Percentiles rank a stretch among this genome's conserved stretches.
Conservation (phyloP, 2,329 filamentous ascomycete genomes). For the Pestalotiopsis sp. region DNA sequence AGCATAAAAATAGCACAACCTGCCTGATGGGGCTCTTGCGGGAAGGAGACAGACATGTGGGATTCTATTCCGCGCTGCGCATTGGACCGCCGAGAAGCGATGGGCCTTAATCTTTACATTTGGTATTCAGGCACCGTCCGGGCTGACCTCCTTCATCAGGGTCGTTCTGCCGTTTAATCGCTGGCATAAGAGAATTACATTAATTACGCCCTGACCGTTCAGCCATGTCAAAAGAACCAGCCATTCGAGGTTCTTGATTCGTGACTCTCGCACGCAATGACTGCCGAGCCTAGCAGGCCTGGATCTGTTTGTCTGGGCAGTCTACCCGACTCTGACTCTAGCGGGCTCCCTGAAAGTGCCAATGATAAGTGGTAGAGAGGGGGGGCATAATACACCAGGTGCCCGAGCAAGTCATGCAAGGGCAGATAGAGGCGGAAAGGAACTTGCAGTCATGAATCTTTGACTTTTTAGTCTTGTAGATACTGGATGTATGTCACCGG, state of each 20-base stretch:
- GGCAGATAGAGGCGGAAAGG: neutral
- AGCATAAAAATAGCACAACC: conserved; percentile 1
- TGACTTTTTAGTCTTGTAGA: neutral
- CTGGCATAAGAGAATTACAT: neutral
- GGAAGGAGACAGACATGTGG: neutral
- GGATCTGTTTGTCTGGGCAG: neutral
- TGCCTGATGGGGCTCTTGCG: neutral
- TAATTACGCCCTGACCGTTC: neutral
- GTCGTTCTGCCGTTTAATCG: neutral
- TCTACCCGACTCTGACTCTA: neutral
- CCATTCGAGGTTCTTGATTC: neutral
- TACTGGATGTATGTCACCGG: neutral
- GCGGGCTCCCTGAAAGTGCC: neutral
- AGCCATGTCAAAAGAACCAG: neutral
- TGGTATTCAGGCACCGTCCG: neutral
- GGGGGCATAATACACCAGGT: neutral
- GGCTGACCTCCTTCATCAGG: neutral
- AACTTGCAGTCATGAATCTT: neutral
- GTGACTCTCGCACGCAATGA: neutral
- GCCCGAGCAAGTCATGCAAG: neutral
- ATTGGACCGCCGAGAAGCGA: neutral
- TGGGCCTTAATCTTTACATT: neutral
- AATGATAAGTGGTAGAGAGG: neutral
- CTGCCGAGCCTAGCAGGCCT: neutral
- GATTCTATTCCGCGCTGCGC: neutral